Evolutionary conservation across 2,329 filamentous ascomycete genomes (phyloP), one percentile per base, ranked within the genome.

Genomic region (Sordariomycetes sp.): DNA sequence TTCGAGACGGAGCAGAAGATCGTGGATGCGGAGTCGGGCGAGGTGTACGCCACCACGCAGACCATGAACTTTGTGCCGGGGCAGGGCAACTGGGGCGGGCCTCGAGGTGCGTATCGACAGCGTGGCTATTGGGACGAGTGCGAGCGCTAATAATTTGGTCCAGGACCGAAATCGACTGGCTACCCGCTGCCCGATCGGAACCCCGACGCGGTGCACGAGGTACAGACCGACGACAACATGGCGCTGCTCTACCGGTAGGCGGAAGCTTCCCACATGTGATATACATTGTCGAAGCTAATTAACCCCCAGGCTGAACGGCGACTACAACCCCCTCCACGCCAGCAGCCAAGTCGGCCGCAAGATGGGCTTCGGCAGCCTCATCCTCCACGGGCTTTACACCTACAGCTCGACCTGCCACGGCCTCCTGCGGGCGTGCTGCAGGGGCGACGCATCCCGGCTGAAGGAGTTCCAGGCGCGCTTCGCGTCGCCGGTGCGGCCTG

Each of bases 281-380:
- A 12, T 35, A 28, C 52, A 24, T 54, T 3, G 8, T 25, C 5
- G 22, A n/a, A 34, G n/a, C 48, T 54, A 10, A 5, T 37, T 28
- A n/a, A n/a, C 10, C 3, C n/a, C 14, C 53, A 61, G 87, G 61
- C 78, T 93, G 46, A 93, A 93, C 64, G 89, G 89, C 62, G 89
- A 93, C 73, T 93, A 93, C 72, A 93, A 93, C 73, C 89, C 89
- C 25, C 81, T 93, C 37, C 89, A 93, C 69, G 88, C 88, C 3
- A 86, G 86, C 32, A 88, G 88, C 5, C 87, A 88, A 70, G 87
- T 88, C 0, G 88, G 88, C 60, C 73, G 81, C 71, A 83, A 88
- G 72, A 91, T 93, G 88, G 88, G 89, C 56, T 93, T 92, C 63
- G 88, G 88, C 18, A 89, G 89, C 24, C 76, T 83, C 60, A 93